Percentiles rank a stretch among this genome's conserved stretches.
Conservation (phyloP, 768 basidiomycete species). For the Tephrocybe sp. region DNA sequence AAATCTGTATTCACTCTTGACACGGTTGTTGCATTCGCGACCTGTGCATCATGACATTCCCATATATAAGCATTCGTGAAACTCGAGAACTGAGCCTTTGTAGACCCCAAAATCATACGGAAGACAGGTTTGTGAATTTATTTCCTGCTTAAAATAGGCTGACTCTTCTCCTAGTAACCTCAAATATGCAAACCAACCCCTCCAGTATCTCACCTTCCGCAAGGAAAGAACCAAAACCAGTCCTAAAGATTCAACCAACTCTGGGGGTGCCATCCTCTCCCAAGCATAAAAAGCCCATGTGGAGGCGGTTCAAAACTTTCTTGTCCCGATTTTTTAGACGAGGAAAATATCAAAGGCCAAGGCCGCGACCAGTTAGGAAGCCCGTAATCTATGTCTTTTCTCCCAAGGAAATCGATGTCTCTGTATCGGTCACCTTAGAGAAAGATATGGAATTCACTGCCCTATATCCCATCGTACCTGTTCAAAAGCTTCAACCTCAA, state of each 20-base stretch:
- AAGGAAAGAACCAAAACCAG: no score
- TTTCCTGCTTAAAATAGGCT: background rate
- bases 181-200: no score
- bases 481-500: slow-evolving; percentile 9
- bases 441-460: slow-evolving; percentile 32
- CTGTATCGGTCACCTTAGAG: slow-evolving; percentile 29
- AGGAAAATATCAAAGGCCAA: slow-evolving; percentile 1
- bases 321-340: slow-evolving; percentile 5
- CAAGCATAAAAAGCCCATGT: slow-evolving; percentile 2
- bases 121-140: background rate
- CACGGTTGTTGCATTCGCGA: background rate
- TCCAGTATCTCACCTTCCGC: no score
- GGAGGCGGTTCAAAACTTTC: slow-evolving; percentile 4
- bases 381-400: slow-evolving; percentile 37
- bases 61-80: background rate
- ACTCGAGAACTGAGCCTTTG: background rate
- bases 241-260: background rate
- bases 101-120: background rate
- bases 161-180: no score
- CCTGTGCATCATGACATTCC: background rate
- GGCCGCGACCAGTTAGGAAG: slow-evolving; percentile 18
- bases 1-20: background rate
- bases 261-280: background rate
- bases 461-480: slow-evolving; percentile 32
- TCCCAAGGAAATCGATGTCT: slow-evolving; percentile 23